A percentile compares a stretch with the other conserved stretches of the same genome.
These are phyloP conservation scores for Pinus albicaulis DNA, from an alignment of 75 land plant genomes.

Conservation along the genomic window DNA sequence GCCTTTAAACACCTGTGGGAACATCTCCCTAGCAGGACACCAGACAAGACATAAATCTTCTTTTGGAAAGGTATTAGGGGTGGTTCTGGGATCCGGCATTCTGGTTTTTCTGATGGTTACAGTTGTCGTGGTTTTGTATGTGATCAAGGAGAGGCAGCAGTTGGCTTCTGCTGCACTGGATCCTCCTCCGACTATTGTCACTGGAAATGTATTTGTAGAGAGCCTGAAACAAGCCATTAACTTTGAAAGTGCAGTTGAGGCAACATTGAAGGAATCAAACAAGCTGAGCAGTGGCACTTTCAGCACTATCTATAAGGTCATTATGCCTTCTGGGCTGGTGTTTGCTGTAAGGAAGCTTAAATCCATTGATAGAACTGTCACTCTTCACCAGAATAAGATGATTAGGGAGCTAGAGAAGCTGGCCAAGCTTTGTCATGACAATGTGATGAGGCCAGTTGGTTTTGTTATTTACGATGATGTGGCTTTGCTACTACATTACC, in stretches of 20 bases:
- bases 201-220: conserved; percentile 60
- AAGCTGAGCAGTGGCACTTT: conserved; percentile 65
- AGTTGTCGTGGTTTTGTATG: conserved; percentile 48
- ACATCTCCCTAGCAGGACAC: not conserved
- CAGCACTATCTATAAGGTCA: conserved; percentile 69
- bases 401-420: conserved; percentile 76
- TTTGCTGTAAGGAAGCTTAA: conserved; percentile 67
- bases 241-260: conserved; percentile 59
- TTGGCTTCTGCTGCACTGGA: conserved; percentile 32
- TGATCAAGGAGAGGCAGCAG: conserved; percentile 67
- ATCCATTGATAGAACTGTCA: conserved; percentile 57
- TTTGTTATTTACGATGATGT: conserved; percentile 70
- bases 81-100: conserved; percentile 66
- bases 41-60: conserved; percentile 1
- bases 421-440: conserved; percentile 57
- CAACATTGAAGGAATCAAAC: conserved; percentile 66
- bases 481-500: conserved; percentile 62
- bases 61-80: conserved; percentile 36
- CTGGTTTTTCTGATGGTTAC: conserved; percentile 50
- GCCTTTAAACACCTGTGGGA: conserved; percentile 44
- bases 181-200: conserved; percentile 36
- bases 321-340: conserved; percentile 74
- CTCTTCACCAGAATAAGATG: conserved; percentile 71
- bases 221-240: conserved; percentile 56
- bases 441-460: conserved; percentile 70